Base-by-base conservation (phyloP, 176 grass and related monocot genomes). In the Eleusine indica region DNA sequence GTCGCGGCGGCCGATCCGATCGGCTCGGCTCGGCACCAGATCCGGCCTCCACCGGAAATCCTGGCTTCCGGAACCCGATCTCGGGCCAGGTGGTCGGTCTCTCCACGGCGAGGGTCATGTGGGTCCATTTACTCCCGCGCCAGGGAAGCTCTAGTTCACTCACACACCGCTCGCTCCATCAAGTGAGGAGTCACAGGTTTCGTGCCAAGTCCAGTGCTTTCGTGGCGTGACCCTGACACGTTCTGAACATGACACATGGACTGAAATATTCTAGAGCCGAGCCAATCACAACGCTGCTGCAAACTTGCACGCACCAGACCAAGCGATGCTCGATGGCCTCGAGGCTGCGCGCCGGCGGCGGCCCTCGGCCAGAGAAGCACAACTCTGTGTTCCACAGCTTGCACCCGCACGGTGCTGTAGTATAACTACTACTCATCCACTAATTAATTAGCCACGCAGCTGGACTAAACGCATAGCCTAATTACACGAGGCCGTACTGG, bases 11-110 rank as follows among this genome's bases (percentile, higher is more conserved):
- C 67, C 74, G 75, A 82, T 78, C 74, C 68, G 83, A 83, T 86
- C 49, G 68, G 79, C 30, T 17, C 68, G 74, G 41, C 84, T 17
- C 68, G 74, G 51, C 84, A 21, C 68, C 74, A 87, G 88, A 86
- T 90, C 68, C 79, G 44, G 68, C 18, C 77, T 53, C 74, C 73
- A 21, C 76, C 53, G 70, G 77, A 44, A 69, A 38, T 56, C 40
- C 32, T 42, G 84, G 80, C 84, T 75, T 83, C 62, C 32, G 17
- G 75, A 75, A 64, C 35, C 51, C 25, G 74, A 80, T 53, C 73
- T 21, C 66, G 62, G 80, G 73, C 79, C 64, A 73, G 40, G 57
- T 43, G 80, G 42, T 51, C 60, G 66, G 66, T 57, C 66, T 67
- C 47, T 46, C 61, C 68, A 56, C 68, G 29, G 73, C 17, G 61